Evolutionary conservation across 805 yeast species (phyloP), one percentile per base, ranked within the genome.

Genomic region (Monosporozyma servazzii): DNA sequence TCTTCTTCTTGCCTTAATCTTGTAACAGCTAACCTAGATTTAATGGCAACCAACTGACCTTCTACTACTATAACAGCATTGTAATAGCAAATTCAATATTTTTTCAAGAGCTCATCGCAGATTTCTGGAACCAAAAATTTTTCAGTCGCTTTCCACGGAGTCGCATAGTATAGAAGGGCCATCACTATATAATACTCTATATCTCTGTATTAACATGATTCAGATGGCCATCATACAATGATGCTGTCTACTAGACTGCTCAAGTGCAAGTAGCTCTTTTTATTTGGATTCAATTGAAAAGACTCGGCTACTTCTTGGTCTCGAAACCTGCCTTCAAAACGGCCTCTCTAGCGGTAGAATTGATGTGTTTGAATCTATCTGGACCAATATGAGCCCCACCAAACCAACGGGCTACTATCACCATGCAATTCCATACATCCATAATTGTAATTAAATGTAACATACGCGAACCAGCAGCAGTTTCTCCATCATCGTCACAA

Each of bases 401-500:
- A 65, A 78, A 93, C 96, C 97, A 91, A 54, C 99, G 71, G 33
- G 86, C 80, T 1, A 91, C 96, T 9, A 72, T 75, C 3, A 90
- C 96, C 56, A 89, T 77, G 3, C 86, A 87, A 63, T 90, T 82
- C 85, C 87, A 80, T 1, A 79, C 86, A 59, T 88, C 88, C 86
- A 84, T 84, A 56, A 80, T 77, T 37, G 86, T 79, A 56, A 90
- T 68, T 47, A 90, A 67, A 70, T 88, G 96, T 48, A 89, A 67
- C 75, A 90, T 71, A 52, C 96, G 72, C 5, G 90, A 81, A 9
- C 99, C 99, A 0, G 98, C 96, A 0, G 98, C 98, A 0, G 95
- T 77, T 63, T 93, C 99, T 2, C 99, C 99, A 63, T 91, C 99
- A 65, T 93, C 98, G 62, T 93, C 97, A 59, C 87, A 89, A 59